These are phyloP conservation scores for Rhizophagus prolifer DNA, from an alignment of 192 early-diverging fungal genomes.

Conservation along the genomic window DNA sequence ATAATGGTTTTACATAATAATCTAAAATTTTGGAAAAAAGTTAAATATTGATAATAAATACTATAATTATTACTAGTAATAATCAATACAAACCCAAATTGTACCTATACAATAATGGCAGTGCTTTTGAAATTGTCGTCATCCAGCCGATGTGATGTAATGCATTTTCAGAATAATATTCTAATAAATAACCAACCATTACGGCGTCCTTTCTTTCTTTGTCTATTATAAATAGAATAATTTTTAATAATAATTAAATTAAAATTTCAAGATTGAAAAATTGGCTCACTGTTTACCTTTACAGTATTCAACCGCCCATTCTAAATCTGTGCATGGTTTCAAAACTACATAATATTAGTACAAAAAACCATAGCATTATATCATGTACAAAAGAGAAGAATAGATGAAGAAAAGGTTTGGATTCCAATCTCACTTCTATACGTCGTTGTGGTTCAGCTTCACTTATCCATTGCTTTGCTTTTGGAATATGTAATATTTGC, in stretches of 20 bases:
- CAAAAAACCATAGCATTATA: neutral
- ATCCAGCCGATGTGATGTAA: neutral
- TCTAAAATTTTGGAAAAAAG: neutral
- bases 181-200: conserved; percentile 4
- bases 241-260: neutral
- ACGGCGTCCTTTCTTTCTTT: neutral
- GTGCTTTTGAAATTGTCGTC: neutral
- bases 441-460: neutral
- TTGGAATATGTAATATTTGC: neutral
- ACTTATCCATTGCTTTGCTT: neutral
- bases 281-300: neutral
- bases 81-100: neutral
- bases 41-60: neutral
- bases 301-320: neutral
- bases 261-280: neutral
- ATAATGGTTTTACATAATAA: neutral
- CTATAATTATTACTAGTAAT: neutral
- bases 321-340: neutral
- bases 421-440: neutral
- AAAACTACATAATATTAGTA: neutral
- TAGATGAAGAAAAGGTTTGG: neutral
- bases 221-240: neutral
- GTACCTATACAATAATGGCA: neutral
- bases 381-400: neutral
- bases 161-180: conserved; percentile 1